Conservation (phyloP, 345 rosid genomes). For the Brassica incana region DNA sequence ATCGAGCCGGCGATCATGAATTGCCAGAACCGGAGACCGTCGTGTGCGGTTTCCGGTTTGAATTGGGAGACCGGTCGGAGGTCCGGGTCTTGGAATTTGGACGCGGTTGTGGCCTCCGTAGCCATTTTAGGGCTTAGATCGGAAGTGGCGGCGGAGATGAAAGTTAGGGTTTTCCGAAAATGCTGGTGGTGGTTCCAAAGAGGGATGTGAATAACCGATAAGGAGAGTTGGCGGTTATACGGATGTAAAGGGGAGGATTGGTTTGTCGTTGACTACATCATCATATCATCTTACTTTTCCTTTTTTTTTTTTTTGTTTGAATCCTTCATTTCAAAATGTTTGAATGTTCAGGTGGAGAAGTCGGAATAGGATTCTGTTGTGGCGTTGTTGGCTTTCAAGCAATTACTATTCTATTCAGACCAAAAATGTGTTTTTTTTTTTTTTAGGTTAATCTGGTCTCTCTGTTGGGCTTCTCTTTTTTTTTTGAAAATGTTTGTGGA, state of each 20-base stretch:
- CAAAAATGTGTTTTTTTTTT: not conserved
- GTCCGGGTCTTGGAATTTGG: slow-evolving; percentile 45
- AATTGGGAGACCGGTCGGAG: slow-evolving; percentile 43
- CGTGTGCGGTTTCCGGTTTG: slow-evolving; percentile 55
- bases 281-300: not conserved
- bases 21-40: slow-evolving; percentile 92
- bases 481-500: not conserved
- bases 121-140: slow-evolving; percentile 42
- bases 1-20: slow-evolving; percentile 93
- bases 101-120: slow-evolving; percentile 52
- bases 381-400: not conserved
- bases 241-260: not conserved
- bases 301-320: not conserved
- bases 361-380: slow-evolving; percentile 9
- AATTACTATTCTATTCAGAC: not conserved
- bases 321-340: not conserved
- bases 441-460: not conserved
- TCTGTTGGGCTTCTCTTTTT: not conserved
- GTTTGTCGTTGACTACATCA: slow-evolving; percentile 26
- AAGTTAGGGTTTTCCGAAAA: slow-evolving; percentile 8
- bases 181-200: not conserved
- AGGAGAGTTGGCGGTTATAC: slow-evolving; percentile 23
- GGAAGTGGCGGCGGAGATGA: slow-evolving; percentile 13
- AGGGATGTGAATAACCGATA: slow-evolving; percentile 22
- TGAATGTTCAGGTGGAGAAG: slow-evolving; percentile 19